Base-by-base conservation (phyloP, 345 rosid species). In the Angophora floribunda region DNA sequence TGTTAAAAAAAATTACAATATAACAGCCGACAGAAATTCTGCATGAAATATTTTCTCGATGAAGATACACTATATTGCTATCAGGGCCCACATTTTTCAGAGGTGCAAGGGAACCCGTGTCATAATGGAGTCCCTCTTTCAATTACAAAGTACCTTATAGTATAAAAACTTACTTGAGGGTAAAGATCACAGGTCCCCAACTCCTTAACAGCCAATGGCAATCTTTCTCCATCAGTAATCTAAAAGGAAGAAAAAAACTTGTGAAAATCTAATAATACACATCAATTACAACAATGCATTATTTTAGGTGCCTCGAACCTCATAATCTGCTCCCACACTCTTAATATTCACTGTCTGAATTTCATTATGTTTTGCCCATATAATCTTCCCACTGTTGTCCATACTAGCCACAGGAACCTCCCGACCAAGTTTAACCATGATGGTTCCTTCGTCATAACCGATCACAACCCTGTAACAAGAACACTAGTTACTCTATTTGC, bases 301-400 rank as follows among this genome's bases (percentile, higher is more conserved):
- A 61, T 55, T 51, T 24, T 6, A 85, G 53, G 79, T 87, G 44
- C 61, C 85, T 24, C 92, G 84, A 85, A 96, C 99, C 99, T 98
- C 99, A 92, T 89, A 95, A 94, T 96, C 99, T 90, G 99, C 98
- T 87, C 99, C 99, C 87, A 98, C 96, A 92, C 95, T 97, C 96
- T 97, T 98, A 91, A 98, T 96, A 92, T 98, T 98, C 86, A 97
- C 98, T 86, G 99, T 98, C 92, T 98, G 99, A 91, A 98, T 95
- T 93, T 98, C 99, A 94, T 98, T 98, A 91, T 98, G 99, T 94
- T 97, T 98, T 32, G 99, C 99, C 99, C 99, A 98, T 90, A 97
- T 97, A 91, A 98, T 97, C 93, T 98, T 98, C 88, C 99, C 99
- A 88, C 98, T 95, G 90, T 95, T 97, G 90, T 98, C 99, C 99